A percentile compares a stretch with the other conserved stretches of the same genome.
phyloP scores from a whole-genome alignment of 2,329 filamentous ascomycete species.

The Colletotrichum australisinense region DNA sequence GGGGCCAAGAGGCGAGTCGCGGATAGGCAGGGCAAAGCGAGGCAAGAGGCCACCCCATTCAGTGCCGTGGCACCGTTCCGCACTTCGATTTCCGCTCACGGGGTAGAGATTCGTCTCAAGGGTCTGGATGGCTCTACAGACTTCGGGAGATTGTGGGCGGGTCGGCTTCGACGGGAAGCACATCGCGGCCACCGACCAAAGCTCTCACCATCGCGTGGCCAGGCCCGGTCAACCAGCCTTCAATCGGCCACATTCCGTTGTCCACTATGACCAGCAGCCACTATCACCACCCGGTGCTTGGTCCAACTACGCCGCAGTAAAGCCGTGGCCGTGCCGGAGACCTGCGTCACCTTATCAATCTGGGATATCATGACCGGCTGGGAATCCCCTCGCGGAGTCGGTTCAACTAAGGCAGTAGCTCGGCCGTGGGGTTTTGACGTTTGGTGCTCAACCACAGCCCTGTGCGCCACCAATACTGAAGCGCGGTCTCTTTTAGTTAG shows the following conservation, averaged over 20 bases:
- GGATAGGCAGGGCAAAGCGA: slow-evolving; percentile 17
- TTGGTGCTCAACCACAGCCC: not conserved
- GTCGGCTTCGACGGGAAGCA: slow-evolving; percentile 21
- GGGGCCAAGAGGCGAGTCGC: slow-evolving; percentile 17
- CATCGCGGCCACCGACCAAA: slow-evolving; percentile 7
- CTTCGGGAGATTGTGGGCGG: slow-evolving; percentile 31
- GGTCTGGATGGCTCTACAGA: slow-evolving; percentile 16
- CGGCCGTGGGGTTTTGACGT: not conserved
- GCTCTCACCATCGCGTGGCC: slow-evolving; percentile 11
- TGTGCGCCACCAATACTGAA: slow-evolving; percentile 7
- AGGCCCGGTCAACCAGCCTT: not conserved
- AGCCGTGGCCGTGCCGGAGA: not conserved
- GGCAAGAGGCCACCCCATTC: slow-evolving; percentile 1
- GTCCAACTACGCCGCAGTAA: not conserved
- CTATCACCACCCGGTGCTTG: not conserved
- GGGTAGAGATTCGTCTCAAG: not conserved
- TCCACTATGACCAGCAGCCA: not conserved
- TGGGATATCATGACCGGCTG: slow-evolving; percentile 20
- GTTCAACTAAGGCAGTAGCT: not conserved
- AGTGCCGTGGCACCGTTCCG: slow-evolving; percentile 14
- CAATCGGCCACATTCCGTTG: slow-evolving; percentile 27
- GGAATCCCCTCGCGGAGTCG: slow-evolving; percentile 21
- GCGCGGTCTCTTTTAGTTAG: not conserved
- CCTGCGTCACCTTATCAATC: slow-evolving; percentile 27
- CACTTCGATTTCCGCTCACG: slow-evolving; percentile 1